Percentiles rank a stretch among this genome's conserved stretches.
phyloP scores from a whole-genome alignment of 305 asterid species.

The Solanum hybrid region DNA sequence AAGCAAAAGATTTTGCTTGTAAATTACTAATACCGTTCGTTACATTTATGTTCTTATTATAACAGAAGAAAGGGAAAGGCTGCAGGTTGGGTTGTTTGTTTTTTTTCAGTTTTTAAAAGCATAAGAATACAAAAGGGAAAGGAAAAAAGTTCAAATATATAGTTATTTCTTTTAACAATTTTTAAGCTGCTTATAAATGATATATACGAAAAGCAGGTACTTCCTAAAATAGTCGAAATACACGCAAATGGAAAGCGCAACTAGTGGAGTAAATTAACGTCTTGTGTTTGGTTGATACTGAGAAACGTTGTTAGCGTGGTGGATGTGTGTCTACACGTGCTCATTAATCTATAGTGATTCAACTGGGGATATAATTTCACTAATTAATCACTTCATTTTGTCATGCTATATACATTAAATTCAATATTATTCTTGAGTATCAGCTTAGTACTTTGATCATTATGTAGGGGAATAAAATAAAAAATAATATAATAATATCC shows the following conservation, averaged over 20 bases:
- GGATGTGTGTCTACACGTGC: conserved; percentile 20
- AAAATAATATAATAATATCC: background rate
- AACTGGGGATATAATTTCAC: background rate
- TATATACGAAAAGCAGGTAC: background rate
- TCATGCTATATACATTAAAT: background rate
- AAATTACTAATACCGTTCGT: background rate
- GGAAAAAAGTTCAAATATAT: background rate
- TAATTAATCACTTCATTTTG: background rate
- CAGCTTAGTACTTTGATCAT: background rate
- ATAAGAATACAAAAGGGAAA: background rate
- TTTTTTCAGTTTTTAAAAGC: background rate
- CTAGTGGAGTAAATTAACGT: background rate
- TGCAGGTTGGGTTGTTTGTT: too few species aligned
- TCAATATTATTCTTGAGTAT: background rate
- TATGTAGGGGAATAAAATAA: background rate
- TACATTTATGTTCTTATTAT: background rate
- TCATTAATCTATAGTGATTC: background rate
- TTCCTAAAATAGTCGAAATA: too few species aligned
- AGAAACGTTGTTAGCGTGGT: conserved; percentile 3
- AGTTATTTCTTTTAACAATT: background rate
- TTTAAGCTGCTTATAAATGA: background rate
- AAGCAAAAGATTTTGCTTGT: background rate
- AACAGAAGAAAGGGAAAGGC: background rate
- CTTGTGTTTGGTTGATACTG: conserved; percentile 9
- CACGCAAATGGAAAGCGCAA: background rate